phyloP scores from a whole-genome alignment of 2,329 filamentous ascomycete genomes.

The Aspergillus aculeatus region DNA sequence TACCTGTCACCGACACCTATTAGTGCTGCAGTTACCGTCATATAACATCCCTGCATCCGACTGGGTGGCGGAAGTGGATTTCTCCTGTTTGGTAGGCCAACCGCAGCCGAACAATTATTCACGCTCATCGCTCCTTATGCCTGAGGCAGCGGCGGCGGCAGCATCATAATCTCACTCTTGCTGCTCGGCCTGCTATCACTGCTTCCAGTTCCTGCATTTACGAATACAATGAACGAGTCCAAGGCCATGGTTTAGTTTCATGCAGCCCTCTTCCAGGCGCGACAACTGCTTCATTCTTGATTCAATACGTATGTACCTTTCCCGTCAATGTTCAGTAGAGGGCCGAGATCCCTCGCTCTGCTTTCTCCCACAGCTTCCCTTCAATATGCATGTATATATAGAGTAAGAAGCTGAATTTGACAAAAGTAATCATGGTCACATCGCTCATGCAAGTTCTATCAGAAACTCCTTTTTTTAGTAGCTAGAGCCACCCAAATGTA shows the following conservation, averaged over 20 bases:
- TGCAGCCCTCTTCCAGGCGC: neutral
- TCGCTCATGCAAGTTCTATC: conserved; percentile 19
- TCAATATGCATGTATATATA: neutral
- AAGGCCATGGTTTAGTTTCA: neutral
- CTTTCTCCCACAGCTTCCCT: neutral
- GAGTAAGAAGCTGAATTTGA: neutral
- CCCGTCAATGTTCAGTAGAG: neutral
- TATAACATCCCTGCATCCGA: conserved; percentile 21
- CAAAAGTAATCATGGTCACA: conserved; percentile 22
- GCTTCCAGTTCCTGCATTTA: no score
- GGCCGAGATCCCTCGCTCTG: neutral
- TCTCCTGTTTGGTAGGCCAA: conserved; percentile 9
- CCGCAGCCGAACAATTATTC: conserved; percentile 9
- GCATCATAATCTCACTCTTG: no score
- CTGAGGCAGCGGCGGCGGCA: neutral
- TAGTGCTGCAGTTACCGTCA: conserved; percentile 17
- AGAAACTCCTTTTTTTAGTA: conserved; percentile 14
- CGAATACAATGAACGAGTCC: no score
- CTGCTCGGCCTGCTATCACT: no score
- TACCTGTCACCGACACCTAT: conserved; percentile 25
- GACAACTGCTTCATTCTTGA: neutral
- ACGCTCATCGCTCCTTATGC: neutral
- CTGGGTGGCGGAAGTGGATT: conserved; percentile 14
- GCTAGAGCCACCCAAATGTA: conserved; percentile 9
- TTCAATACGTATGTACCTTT: neutral